Percentiles rank a stretch among this genome's conserved stretches.
These are phyloP conservation scores for Lophium mytilinum DNA, from an alignment of 495 filamentous ascomycete genomes.

Conservation along the genomic window DNA sequence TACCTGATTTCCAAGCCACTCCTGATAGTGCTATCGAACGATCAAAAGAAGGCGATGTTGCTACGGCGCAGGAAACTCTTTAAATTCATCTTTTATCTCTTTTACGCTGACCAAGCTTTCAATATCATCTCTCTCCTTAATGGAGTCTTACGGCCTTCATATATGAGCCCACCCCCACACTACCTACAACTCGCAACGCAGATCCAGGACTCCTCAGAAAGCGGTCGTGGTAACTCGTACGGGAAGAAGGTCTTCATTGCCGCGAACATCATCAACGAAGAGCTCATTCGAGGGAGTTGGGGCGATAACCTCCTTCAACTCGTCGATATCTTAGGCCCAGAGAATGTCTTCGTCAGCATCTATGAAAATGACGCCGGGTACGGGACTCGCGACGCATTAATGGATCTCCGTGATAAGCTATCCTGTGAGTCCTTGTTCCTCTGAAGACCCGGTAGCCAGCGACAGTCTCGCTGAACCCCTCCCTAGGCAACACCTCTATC, in stretches of 20 bases:
- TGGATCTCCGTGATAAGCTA: conserved; percentile 32
- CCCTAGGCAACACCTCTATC: conserved; percentile 39
- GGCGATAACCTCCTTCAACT: conserved; percentile 51
- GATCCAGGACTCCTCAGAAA: neutral
- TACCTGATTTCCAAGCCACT: too few relatives aligned
- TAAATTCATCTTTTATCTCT: neutral
- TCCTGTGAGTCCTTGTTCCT: conserved; percentile 32
- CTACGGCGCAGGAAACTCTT: neutral
- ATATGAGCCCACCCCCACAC: neutral
- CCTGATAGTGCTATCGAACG: too few relatives aligned
- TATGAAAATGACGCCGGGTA: conserved; percentile 64
- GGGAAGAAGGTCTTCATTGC: conserved; percentile 66
- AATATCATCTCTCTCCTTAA: neutral
- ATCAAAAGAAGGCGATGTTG: too few relatives aligned
- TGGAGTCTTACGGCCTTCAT: neutral
- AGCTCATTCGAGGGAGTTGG: conserved; percentile 55
- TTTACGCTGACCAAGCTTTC: neutral
- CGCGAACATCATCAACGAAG: conserved; percentile 59
- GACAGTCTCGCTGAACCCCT: too few relatives aligned
- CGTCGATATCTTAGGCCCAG: conserved; percentile 48
- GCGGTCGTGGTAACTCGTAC: conserved; percentile 51
- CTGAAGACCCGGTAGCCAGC: too few relatives aligned
- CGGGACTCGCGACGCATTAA: conserved; percentile 35
- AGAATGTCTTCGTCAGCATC: conserved; percentile 49
- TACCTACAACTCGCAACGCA: neutral